Evolutionary conservation across 169 alveolate genomes (phyloP), one percentile per base, ranked within the genome.

Genomic region (Pseudocohnilembus persalinus): DNA sequence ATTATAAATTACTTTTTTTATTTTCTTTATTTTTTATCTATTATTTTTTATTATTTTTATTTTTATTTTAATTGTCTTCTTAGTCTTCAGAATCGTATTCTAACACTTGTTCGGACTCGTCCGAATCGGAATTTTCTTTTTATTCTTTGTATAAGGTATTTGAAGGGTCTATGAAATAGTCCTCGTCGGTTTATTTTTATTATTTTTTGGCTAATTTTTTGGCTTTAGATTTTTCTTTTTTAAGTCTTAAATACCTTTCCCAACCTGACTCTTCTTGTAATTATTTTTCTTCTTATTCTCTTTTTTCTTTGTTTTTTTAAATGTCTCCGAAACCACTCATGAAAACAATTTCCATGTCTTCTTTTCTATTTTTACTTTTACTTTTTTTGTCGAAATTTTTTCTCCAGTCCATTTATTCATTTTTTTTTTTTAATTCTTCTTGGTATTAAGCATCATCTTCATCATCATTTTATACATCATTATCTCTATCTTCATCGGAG

Each of bases 331-430:
- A 89, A 84, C 88, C 95, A 84, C 81, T 78, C 78, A 85, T 84
- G 84, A 89, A 94, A 73, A 88, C 88, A 31, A 89, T 92, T 87
- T 87, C 91, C 64, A 90, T 84, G 77, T 92, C 89, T 82, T 88
- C 88, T 83, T 92, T 88, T 82, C 88, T 90, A 77, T 83, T 20
- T 73, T 85, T 78, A 72, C 79, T 89, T 88, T 76, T 84, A 64
- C 87, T 90, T 74, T 88, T 81, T 86, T 91, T 88, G 79, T 90
- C 88, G 73, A 83, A 77, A 76, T 83, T 88, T 35, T 84, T 92
- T 81, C 93, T 88, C 80, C 92, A 72, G 64, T 89, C 88, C 83
- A 84, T 81, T 34, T 84, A 91, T 35, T 90, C 87, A 34, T 85
- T 89, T 89, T 83, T 90, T 78, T 85, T 74, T 68, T 91, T 88